A percentile compares a stretch with the other conserved stretches of the same genome.
These are phyloP conservation scores for Esteya vermicola DNA, from an alignment of 2,329 filamentous ascomycete species.

Conservation along the genomic window DNA sequence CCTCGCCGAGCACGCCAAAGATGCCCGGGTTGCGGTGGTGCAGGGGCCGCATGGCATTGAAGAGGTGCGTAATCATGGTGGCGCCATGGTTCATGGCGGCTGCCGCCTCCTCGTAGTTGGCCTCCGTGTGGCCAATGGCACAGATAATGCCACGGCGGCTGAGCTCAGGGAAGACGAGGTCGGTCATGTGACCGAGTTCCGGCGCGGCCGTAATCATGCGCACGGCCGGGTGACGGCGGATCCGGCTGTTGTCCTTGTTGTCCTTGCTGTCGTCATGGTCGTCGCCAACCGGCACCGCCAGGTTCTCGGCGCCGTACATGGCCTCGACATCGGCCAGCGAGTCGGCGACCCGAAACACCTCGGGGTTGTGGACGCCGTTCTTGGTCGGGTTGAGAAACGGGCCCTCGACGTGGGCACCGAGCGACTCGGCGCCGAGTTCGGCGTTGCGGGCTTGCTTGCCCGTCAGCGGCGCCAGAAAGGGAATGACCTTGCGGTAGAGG, in stretches of 20 bases:
- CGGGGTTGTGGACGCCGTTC: conserved; percentile 71
- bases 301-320: conserved; percentile 61
- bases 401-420: conserved; percentile 84
- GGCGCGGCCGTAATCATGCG: conserved; percentile 80
- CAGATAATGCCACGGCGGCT: conserved; percentile 53
- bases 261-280: neutral
- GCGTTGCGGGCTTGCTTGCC: conserved; percentile 47
- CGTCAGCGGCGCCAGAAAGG: conserved; percentile 67
- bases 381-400: conserved; percentile 74
- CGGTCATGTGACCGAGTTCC: conserved; percentile 57
- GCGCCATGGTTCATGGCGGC: conserved; percentile 59
- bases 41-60: conserved; percentile 85
- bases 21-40: conserved; percentile 86
- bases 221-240: conserved; percentile 30
- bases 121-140: conserved; percentile 76
- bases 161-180: conserved; percentile 50
- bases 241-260: neutral
- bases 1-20: conserved; percentile 68
- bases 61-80: conserved; percentile 83
- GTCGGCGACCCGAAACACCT: conserved; percentile 52
- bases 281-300: conserved; percentile 25
- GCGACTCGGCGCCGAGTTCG: conserved; percentile 63
- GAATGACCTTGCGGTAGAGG: conserved; percentile 68
- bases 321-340: conserved; percentile 50
- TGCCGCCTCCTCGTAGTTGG: conserved; percentile 70